Evolutionary conservation across 1,139 yeast species (phyloP), one percentile per base, ranked within the genome.

Genomic region (Meyerozyma carpophila): DNA sequence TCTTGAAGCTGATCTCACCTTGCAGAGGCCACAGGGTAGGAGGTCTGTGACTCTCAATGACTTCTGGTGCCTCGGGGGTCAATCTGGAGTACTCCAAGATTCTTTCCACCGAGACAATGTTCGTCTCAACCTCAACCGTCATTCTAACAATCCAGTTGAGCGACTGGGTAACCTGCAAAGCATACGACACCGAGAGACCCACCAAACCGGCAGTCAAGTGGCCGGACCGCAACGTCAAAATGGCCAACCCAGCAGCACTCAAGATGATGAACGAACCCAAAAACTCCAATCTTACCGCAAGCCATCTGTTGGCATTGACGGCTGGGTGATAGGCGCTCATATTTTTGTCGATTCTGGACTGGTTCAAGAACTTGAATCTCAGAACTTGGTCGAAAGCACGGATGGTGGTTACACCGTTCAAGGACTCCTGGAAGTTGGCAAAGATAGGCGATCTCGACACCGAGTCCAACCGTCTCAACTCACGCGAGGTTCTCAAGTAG

Each of bases 81-180:
- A 93, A 73, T 36, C 68, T 62, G 14, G 95, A 79, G 64, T 93
- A 93, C 63, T 93, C 98, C 65, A 87, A 71, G 45, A 91, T 84
- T 73, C 98, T 84, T 68, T 93, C 98, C 38, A 93, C 98, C 6
- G 96, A 87, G 39, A 93, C 98, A 68, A 93, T 91, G 62, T 91
- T 91, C 10, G 97, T 89, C 62, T 93, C 98, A 43, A 93, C 96
- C 57, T 91, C 98, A 44, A 91, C 98, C 0, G 96, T 89, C 98
- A 91, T 91, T 67, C 98, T 78, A 31, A 93, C 97, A 64, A 91
- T 89, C 98, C 98, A 91, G 65, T 91, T 91, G 65, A 93, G 77
- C 0, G 96, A 77, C 65, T 91, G 97, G 0, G 98, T 93, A 48
- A 90, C 78, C 64, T 90, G 96, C 53, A 93, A 75, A 4, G 98